Evolutionary conservation across 176 grass and related monocot genomes (phyloP).

Genomic region (Avena insularis): DNA sequence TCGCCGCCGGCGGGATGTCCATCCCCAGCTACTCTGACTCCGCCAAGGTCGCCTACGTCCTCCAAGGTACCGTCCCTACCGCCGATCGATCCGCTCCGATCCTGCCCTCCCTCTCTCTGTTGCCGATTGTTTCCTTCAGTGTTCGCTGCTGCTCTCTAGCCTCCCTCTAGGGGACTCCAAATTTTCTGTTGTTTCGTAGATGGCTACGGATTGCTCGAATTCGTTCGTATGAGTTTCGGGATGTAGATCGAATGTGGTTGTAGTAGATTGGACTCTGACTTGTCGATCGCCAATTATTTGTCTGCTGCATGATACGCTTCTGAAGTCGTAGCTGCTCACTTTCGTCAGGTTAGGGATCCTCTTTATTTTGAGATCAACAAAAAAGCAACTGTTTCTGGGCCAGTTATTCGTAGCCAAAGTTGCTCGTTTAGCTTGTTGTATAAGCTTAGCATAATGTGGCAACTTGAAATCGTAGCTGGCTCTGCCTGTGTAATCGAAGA

Average conservation of each 20-base stretch:
- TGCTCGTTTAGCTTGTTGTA: too few relatives aligned
- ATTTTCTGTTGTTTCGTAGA: background rate
- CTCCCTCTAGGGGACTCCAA: too few relatives aligned
- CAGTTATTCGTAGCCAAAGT: too few relatives aligned
- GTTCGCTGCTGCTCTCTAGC: too few relatives aligned
- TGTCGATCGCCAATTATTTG: background rate
- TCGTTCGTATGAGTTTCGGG: background rate
- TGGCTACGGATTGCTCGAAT: background rate
- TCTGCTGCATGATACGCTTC: background rate
- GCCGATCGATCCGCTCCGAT: background rate
- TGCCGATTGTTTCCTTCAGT: too few relatives aligned
- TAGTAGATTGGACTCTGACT: background rate
- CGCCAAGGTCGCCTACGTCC: constrained; percentile 90
- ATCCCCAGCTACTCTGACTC: constrained; percentile 91
- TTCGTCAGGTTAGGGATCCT: background rate
- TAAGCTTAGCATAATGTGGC: too few relatives aligned
- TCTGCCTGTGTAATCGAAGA: too few relatives aligned
- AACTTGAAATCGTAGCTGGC: too few relatives aligned
- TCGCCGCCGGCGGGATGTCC: constrained; percentile 63
- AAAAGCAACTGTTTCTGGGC: too few relatives aligned
- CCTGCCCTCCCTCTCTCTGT: too few relatives aligned
- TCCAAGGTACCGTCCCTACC: constrained; percentile 48
- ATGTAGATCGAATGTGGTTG: background rate
- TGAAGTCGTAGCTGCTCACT: background rate
- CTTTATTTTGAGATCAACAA: background rate